Conservation (phyloP, 2,329 filamentous ascomycete genomes). For the Basipetospora chlamydospora region DNA sequence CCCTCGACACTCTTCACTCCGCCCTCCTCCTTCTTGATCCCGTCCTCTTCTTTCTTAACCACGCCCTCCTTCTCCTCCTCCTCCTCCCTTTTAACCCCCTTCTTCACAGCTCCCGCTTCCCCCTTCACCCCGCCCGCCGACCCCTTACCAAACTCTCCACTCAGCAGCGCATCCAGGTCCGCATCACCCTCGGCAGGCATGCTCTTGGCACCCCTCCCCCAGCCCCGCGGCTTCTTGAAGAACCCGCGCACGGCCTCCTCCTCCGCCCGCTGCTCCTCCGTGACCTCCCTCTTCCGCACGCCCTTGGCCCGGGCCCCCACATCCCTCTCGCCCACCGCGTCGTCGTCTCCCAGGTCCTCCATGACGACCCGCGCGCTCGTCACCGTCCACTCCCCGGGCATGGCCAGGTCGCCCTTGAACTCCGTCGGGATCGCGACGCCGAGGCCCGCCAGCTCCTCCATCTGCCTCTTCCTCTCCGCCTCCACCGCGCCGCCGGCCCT, state of each 20-base stretch:
- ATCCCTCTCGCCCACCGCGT: constrained; percentile 22
- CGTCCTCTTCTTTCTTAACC: constrained; percentile 14
- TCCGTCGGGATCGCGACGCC: constrained; percentile 74
- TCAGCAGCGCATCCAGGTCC: constrained; percentile 49
- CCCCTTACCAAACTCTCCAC: constrained; percentile 16
- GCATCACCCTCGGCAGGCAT: constrained; percentile 30
- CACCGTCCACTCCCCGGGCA: constrained; percentile 78
- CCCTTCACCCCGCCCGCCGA: constrained; percentile 12
- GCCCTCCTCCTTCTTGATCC: constrained; percentile 7
- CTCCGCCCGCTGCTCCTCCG: constrained; percentile 47
- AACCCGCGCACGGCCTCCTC: constrained; percentile 41
- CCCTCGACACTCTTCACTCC: constrained; percentile 13
- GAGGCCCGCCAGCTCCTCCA: constrained; percentile 76
- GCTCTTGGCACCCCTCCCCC: constrained; percentile 38
- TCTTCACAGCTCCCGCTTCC: too few relatives aligned
- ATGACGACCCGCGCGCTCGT: constrained; percentile 47
- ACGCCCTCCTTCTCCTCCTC: constrained; percentile 13
- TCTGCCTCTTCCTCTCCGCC: constrained; percentile 64
- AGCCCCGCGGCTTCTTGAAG: constrained; percentile 43
- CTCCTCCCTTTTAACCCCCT: constrained; percentile 10
- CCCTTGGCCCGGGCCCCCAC: constrained; percentile 37
- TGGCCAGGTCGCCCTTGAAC: constrained; percentile 65
- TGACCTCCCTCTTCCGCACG: constrained; percentile 46
- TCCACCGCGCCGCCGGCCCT: constrained; percentile 24
- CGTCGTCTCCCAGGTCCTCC: too few relatives aligned